Evolutionary conservation across 2,329 filamentous ascomycete genomes (phyloP), one percentile per base, ranked within the genome.

Genomic region (Exophiala alcalophila): DNA sequence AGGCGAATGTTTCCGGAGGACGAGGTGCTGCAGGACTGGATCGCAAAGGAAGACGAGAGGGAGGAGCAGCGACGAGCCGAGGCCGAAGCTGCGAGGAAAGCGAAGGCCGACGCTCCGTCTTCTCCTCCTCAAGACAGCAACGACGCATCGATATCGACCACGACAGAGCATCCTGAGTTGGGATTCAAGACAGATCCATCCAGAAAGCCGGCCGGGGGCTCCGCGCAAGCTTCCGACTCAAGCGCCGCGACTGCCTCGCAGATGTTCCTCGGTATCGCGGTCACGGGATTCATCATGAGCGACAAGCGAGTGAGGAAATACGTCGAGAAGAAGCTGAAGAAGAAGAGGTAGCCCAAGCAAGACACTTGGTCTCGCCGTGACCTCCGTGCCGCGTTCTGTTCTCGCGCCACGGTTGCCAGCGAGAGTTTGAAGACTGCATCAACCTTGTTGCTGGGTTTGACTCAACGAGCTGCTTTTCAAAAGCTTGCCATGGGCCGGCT

Each of bases 1-100:
- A 41, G 47, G 14, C 36, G 46, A 8, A 57, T 57, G 54, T 55
- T 57, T 29, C 52, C 52, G 4, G 45, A 30, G 3, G 30, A 46
- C 16, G 50, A 49, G 9, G 33, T 51, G 5, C 16, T 55, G 19
- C 40, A 44, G 10, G 30, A 48, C 10, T 57, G 50, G 48, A 30
- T 49, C 27, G 40, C 12, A 18, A 20, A 45, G 21, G 39, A 52
- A 15, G 30, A 42, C 19, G 38, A 49, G 23, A 31, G 38, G 11
- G 42, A 19, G 20, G 14, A 16, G 20, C 19, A 41, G 27, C 12
- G 20, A 18, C 36, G 18, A 37, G 33, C 29, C 2, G 15, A 28
- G 11, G 12, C 23, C n/a, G 23, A 40, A 25, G 16, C 9, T 12
- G 23, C 16, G 4, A 19, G 27, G 14, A 24, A 25, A 20, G 14